phyloP scores from a whole-genome alignment of 768 basidiomycete species.

The Pleurotus giganteus region DNA sequence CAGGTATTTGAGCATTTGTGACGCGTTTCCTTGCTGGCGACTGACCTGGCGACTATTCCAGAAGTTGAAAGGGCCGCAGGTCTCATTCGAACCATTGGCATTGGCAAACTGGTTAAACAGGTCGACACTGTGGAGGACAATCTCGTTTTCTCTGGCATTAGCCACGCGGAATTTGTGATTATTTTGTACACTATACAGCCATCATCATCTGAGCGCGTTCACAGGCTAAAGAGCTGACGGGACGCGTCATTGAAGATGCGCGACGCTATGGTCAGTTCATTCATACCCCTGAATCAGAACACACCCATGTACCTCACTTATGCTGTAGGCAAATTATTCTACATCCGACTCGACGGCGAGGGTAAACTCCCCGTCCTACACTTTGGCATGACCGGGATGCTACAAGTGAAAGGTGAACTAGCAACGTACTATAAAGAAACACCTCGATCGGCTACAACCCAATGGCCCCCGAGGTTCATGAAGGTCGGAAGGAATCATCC shows the following conservation, averaged over 20 bases:
- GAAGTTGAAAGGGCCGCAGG: constrained; percentile 71
- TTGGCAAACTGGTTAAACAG: constrained; percentile 48
- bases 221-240: constrained; percentile 54
- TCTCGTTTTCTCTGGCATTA: constrained; percentile 59
- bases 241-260: constrained; percentile 44
- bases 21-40: neutral
- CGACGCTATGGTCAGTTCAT: constrained; percentile 52
- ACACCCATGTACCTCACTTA: neutral
- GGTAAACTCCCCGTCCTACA: constrained; percentile 70
- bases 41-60: constrained; percentile 19
- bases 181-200: neutral
- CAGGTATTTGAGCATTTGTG: neutral
- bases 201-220: constrained; percentile 1
- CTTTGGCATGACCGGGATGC: constrained; percentile 87
- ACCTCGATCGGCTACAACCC: constrained; percentile 35
- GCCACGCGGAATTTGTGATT: constrained; percentile 62
- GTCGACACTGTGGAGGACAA: constrained; percentile 61
- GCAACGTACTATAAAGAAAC: constrained; percentile 49
- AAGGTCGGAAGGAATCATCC: constrained; percentile 38
- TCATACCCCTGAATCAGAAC: neutral
- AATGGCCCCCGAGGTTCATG: constrained; percentile 67
- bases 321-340: constrained; percentile 59
- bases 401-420: constrained; percentile 56
- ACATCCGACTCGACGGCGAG: constrained; percentile 57
- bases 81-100: constrained; percentile 50